These are phyloP conservation scores for Umbilicus rupestris DNA, from an alignment of 164 flowering plant genomes.

Conservation along the genomic window DNA sequence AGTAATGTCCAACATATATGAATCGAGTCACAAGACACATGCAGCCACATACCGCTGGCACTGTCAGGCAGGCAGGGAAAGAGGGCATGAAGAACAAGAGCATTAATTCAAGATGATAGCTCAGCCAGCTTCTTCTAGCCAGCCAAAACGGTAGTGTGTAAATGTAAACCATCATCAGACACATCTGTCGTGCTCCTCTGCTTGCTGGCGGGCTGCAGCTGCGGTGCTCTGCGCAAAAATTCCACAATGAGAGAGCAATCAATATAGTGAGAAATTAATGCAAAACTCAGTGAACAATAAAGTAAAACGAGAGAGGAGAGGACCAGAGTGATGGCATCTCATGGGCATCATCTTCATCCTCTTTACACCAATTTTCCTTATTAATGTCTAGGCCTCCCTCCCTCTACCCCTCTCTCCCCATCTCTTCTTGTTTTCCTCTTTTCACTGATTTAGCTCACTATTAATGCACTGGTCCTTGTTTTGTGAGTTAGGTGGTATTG, in stretches of 20 bases:
- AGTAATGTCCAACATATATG: too few species aligned
- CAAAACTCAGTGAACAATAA: background rate
- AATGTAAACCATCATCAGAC: background rate
- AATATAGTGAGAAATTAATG: background rate
- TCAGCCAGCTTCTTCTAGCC: background rate
- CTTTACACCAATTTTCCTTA: background rate
- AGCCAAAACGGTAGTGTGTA: background rate
- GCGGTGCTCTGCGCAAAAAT: background rate
- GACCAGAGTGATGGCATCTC: background rate
- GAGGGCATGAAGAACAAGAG: background rate
- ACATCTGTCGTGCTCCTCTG: background rate
- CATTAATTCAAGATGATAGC: slow-evolving; percentile 1
- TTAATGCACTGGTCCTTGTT: slow-evolving; percentile 5
- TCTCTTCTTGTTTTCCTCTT: background rate
- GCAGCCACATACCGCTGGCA: background rate
- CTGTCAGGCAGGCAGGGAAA: background rate
- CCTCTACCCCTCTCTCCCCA: background rate
- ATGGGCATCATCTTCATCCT: background rate
- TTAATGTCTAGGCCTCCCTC: background rate
- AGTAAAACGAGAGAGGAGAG: background rate
- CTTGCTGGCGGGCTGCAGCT: background rate
- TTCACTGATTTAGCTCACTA: background rate
- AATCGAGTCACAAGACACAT: background rate
- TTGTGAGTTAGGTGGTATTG: slow-evolving; percentile 5
- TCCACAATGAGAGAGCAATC: background rate